phyloP scores from a whole-genome alignment of 2,329 filamentous ascomycete species.

The Myriangium duriaei region DNA sequence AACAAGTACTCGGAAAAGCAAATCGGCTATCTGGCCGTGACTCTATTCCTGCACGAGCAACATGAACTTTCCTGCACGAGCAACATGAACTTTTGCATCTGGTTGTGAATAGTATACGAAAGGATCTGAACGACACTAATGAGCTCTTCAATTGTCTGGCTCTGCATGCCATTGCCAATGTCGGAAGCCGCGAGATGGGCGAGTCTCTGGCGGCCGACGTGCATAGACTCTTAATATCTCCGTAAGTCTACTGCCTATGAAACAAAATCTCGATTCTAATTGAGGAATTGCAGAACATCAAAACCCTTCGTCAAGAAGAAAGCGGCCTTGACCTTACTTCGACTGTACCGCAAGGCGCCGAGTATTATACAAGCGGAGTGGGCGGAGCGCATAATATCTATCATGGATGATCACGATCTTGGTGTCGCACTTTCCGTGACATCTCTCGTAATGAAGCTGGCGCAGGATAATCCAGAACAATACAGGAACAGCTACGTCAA shows the following conservation, averaged over 20 bases:
- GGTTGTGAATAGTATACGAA: slow-evolving; percentile 96
- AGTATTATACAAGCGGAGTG: slow-evolving; percentile 92
- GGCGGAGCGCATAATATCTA: slow-evolving; percentile 94
- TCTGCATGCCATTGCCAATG: slow-evolving; percentile 93
- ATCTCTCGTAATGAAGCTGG: slow-evolving; percentile 84
- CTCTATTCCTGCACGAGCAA: slow-evolving; percentile 90
- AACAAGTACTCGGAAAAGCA: slow-evolving; percentile 98
- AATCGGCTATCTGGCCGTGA: slow-evolving; percentile 96
- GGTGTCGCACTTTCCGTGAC: slow-evolving; percentile 92
- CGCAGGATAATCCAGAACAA: slow-evolving; percentile 85
- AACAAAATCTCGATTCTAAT: slow-evolving; percentile 18
- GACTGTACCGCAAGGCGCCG: slow-evolving; percentile 87
- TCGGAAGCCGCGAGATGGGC: slow-evolving; percentile 92
- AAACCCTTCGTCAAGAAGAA: slow-evolving; percentile 99
- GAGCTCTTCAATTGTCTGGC: slow-evolving; percentile 96
- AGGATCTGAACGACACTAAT: slow-evolving; percentile 87
- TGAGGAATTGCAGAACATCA: slow-evolving; percentile 45
- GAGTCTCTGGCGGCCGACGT: slow-evolving; percentile 87
- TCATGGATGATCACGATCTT: slow-evolving; percentile 94
- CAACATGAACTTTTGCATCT: slow-evolving; percentile 91
- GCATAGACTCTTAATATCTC: slow-evolving; percentile 84
- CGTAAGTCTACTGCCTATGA: slow-evolving; percentile 46
- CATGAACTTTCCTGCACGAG: slow-evolving; percentile 94
- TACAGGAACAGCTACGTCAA: slow-evolving; percentile 94
- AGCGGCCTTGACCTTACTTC: slow-evolving; percentile 81